Base-by-base conservation (phyloP, 2,329 filamentous ascomycete species). In the Ophiosphaerella herpotricha region DNA sequence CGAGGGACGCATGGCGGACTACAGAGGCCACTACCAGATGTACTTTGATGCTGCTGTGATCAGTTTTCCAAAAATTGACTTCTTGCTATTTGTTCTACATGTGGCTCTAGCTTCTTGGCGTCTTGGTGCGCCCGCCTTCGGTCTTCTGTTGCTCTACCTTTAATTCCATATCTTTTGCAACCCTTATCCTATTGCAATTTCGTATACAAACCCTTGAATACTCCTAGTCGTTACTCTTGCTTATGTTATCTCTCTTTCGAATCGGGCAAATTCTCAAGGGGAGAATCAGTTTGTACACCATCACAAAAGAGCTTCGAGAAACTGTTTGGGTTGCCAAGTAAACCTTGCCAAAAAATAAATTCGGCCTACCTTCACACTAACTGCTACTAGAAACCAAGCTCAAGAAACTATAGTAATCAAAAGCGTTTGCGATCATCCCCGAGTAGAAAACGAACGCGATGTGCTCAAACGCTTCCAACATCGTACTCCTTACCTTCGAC, bases 371-470 rank as follows among this genome's bases (percentile, higher is more conserved):
- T 21, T 21, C 2, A 21, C 18, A 21, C 44, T 54, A 11, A 50
- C 29, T 16, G 23, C 38, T 37, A 1, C 9, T 7, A 56, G 55
- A 39, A 60, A 56, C 8, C 44, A 53, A 45, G 4, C 36, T 16
- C 35, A 50, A 11, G 31, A 50, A 35, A 43, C 36, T 37, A 56
- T 67, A 5, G 55, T 67, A 18, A 60, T 68, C 32, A 70, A 67
- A 38, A 61, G 59, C 14, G 60, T 64, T n/a, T 24, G 21, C 5
- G 49, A 39, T 38, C 53, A 68, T 44, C 56, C 54, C 23, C 41
- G 58, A 7, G 46, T 70, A 33, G 50, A 61, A 34, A 62, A 66
- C 44, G 63, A 67, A 58, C 33, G 56, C 40, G 50, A 64, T 44
- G 46, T 67, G 8, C 62, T 67, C 12, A 56, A 51, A 43, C 41